A percentile compares a stretch with the other conserved stretches of the same genome.
phyloP scores from a whole-genome alignment of 2,329 filamentous ascomycete genomes.

The Talaromyces rugulosus region DNA sequence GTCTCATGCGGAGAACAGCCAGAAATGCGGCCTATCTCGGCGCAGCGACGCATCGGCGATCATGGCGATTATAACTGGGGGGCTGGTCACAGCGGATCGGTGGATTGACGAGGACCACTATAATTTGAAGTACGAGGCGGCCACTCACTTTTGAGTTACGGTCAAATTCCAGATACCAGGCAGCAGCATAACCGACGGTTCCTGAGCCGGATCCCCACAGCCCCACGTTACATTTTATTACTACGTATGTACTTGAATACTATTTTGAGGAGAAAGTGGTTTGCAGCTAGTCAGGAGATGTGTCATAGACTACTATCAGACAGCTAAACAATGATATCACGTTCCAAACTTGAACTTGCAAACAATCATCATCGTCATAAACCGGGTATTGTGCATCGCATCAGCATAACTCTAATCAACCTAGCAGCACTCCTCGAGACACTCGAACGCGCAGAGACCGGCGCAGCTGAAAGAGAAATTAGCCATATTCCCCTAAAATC shows the following conservation, averaged over 20 bases:
- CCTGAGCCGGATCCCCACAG: background rate
- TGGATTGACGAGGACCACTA: background rate
- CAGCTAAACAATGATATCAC: background rate
- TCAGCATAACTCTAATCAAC: background rate
- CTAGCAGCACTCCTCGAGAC: constrained; percentile 30
- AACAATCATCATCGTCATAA: background rate
- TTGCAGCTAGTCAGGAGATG: too few relatives aligned
- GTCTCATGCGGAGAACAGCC: background rate
- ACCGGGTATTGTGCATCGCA: background rate
- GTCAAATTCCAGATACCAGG: background rate
- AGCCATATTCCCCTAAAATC: background rate
- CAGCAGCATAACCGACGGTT: background rate
- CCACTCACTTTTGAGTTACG: background rate
- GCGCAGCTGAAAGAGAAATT: constrained; percentile 19
- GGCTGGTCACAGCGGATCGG: background rate
- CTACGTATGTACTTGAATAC: too few relatives aligned
- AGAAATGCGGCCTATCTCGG: background rate
- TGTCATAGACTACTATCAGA: too few relatives aligned
- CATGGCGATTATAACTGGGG: background rate
- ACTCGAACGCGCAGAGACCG: constrained; percentile 28
- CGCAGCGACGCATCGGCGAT: background rate
- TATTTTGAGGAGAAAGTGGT: too few relatives aligned
- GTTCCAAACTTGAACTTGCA: background rate
- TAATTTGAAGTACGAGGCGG: background rate
- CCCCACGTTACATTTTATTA: too few relatives aligned